Conservation (phyloP, 768 basidiomycete genomes). For the Lactarius sp. region DNA sequence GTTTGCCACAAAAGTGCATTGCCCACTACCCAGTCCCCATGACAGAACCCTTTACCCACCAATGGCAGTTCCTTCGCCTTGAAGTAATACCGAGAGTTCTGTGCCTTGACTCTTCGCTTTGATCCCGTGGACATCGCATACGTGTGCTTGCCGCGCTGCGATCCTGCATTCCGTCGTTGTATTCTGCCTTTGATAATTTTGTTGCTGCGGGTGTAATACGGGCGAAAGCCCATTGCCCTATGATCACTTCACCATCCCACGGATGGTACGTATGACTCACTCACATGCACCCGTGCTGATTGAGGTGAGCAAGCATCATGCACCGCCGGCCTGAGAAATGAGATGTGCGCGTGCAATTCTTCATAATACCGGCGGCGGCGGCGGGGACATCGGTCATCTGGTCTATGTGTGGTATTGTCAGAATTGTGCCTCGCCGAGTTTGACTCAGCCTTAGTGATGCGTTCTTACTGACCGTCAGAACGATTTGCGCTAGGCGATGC, state of each 20-base stretch:
- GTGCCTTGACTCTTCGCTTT: not conserved
- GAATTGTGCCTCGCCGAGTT: not conserved
- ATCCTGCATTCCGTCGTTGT: not conserved
- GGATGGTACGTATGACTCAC: not conserved
- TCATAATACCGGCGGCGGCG: not conserved
- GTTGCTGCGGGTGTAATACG: not conserved
- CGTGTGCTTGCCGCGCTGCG: not conserved
- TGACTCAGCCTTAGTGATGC: conserved; percentile 10
- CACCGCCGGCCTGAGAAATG: not conserved
- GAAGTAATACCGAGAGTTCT: not conserved
- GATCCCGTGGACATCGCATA: conserved; percentile 2
- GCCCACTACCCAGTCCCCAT: not conserved
- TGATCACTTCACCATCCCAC: not conserved
- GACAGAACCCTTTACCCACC: not conserved
- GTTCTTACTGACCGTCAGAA: not conserved
- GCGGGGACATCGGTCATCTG: not conserved
- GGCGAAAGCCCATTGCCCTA: not conserved
- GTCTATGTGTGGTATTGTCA: not conserved
- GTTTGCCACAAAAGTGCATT: not conserved
- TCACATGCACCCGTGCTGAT: not conserved
- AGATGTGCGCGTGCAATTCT: not conserved
- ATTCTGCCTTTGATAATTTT: not conserved
- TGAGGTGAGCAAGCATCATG: not conserved
- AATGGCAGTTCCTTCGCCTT: not conserved
- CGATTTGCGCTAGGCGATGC: not conserved